Evolutionary conservation across 768 basidiomycete genomes (phyloP).

Genomic region (Auriculariales sp.): DNA sequence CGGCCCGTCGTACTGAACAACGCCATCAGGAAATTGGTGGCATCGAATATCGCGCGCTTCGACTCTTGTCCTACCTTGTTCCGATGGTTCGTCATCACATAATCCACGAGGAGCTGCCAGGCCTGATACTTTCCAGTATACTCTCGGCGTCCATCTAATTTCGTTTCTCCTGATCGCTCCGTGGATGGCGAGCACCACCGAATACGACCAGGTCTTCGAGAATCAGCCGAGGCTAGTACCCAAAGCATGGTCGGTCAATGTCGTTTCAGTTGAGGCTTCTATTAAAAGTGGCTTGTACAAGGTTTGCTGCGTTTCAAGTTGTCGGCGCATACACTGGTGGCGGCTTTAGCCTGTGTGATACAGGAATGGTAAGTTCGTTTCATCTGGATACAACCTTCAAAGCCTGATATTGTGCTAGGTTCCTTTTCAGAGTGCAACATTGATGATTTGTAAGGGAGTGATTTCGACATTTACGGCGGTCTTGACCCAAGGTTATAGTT

Average conservation of each 20-base stretch:
- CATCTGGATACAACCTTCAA: background rate
- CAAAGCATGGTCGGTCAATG: constrained; percentile 43
- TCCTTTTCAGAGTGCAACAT: constrained; percentile 81
- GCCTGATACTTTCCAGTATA: constrained; percentile 42
- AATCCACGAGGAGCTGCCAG: background rate
- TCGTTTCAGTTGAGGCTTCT: background rate
- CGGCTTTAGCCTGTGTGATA: constrained; percentile 74
- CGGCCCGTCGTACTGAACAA: too few relatives aligned
- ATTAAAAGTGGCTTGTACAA: constrained; percentile 14
- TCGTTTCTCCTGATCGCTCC: constrained; percentile 65
- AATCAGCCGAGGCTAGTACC: constrained; percentile 40
- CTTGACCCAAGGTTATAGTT: constrained; percentile 14
- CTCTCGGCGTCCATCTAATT: constrained; percentile 51
- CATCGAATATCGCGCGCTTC: constrained; percentile 83
- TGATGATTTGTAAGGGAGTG: constrained; percentile 37
- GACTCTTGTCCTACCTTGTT: constrained; percentile 45
- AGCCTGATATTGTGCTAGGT: constrained; percentile 38
- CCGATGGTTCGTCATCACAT: constrained; percentile 51
- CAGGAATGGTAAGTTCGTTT: constrained; percentile 26
- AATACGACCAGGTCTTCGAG: constrained; percentile 45
- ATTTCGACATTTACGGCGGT: background rate
- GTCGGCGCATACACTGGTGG: constrained; percentile 82
- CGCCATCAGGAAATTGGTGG: constrained; percentile 88
- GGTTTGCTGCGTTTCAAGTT: constrained; percentile 78
- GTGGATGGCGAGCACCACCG: constrained; percentile 54